Evolutionary conservation across 192 early-diverging fungal species (phyloP).

Genomic region (Martensiomyces pterosporus): DNA sequence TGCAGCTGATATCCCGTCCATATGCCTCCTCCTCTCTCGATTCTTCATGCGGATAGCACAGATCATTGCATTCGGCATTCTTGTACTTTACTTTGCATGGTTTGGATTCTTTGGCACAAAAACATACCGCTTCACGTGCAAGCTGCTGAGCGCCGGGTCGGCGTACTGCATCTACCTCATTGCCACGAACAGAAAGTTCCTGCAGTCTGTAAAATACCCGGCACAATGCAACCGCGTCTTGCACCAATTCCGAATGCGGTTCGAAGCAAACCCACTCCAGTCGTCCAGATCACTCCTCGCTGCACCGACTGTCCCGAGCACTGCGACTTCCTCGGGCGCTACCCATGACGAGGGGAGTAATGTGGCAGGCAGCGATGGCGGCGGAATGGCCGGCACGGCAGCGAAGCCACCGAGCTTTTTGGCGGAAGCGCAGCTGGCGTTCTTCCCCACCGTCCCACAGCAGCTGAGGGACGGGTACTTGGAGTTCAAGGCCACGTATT

Average conservation of each 20-base stretch:
- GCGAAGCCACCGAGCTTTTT: slow-evolving; percentile 10
- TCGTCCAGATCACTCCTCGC: slow-evolving; percentile 12
- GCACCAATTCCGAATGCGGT: slow-evolving; percentile 49
- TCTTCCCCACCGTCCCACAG: slow-evolving; percentile 50
- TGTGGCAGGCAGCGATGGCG: neutral
- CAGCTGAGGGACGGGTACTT: slow-evolving; percentile 47
- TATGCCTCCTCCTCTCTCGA: too few relatives aligned
- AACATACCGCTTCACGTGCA: slow-evolving; percentile 43
- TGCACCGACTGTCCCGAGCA: slow-evolving; percentile 6
- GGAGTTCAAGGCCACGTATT: slow-evolving; percentile 49
- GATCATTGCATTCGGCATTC: slow-evolving; percentile 43
- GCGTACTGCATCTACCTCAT: slow-evolving; percentile 52
- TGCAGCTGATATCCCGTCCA: too few relatives aligned
- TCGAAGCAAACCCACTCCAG: slow-evolving; percentile 39
- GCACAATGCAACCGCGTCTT: slow-evolving; percentile 50
- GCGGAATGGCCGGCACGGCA: neutral
- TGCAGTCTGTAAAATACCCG: slow-evolving; percentile 48
- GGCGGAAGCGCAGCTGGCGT: slow-evolving; percentile 44
- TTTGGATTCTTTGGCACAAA: slow-evolving; percentile 46
- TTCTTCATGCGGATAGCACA: slow-evolving; percentile 18
- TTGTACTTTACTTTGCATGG: slow-evolving; percentile 50
- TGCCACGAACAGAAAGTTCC: slow-evolving; percentile 40
- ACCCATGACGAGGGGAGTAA: neutral
- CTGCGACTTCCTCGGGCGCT: too few relatives aligned
- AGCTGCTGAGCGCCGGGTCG: slow-evolving; percentile 46